Evolutionary conservation across 306 rosid genomes (phyloP).

Genomic region (Hippophae tibetana): DNA sequence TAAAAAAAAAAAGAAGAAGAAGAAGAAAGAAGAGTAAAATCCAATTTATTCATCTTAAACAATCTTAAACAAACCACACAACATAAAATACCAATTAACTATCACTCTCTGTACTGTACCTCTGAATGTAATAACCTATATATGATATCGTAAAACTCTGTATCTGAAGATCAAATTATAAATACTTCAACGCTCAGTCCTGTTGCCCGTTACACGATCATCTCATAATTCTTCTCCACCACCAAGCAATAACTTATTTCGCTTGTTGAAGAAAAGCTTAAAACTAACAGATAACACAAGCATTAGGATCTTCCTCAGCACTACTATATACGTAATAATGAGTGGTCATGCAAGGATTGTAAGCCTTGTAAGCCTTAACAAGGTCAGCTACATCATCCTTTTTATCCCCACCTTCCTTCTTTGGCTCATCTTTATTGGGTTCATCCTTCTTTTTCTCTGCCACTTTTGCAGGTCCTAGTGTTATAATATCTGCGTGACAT

Average conservation of each 20-base stretch:
- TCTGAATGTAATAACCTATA: too few species aligned
- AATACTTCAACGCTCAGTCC: too few species aligned
- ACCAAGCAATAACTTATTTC: background rate
- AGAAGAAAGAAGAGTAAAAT: too few species aligned
- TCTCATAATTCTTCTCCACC: too few species aligned
- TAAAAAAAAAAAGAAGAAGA: too few species aligned
- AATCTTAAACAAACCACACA: too few species aligned
- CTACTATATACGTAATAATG: conserved; percentile 21
- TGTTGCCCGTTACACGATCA: too few species aligned
- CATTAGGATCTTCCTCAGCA: conserved; percentile 52
- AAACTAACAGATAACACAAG: conserved; percentile 56
- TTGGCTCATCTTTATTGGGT: conserved; percentile 13
- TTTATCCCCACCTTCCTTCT: conserved; percentile 27
- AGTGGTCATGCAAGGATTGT: conserved; percentile 14
- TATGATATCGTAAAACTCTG: too few species aligned
- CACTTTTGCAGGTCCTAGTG: conserved; percentile 68
- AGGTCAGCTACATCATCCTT: conserved; percentile 20
- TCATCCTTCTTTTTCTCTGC: conserved; percentile 40
- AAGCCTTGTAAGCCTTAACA: background rate
- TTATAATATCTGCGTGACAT: conserved; percentile 35
- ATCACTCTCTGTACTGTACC: too few species aligned
- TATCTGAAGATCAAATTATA: too few species aligned
- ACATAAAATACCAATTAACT: too few species aligned
- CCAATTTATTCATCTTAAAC: too few species aligned
- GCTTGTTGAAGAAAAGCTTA: background rate